Conservation (phyloP, 495 filamentous ascomycete species). For the Diplogelasinospora grovesii region DNA sequence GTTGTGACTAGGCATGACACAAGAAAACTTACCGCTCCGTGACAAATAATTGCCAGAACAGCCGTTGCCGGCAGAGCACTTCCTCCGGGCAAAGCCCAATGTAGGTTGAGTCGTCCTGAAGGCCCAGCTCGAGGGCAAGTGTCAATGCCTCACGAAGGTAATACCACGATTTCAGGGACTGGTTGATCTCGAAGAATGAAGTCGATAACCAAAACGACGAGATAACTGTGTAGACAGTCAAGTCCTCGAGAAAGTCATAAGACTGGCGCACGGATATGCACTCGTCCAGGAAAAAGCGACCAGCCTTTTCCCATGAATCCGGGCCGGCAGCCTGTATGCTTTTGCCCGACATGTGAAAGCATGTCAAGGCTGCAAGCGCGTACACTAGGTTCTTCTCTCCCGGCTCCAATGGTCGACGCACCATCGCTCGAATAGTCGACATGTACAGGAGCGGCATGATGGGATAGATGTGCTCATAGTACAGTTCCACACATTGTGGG, state of each 20-base stretch:
- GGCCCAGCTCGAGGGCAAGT: slow-evolving; percentile 50
- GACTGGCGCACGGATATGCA: slow-evolving; percentile 22
- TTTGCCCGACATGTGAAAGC: slow-evolving; percentile 30
- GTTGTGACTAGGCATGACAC: neutral
- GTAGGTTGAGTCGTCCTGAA: slow-evolving; percentile 53
- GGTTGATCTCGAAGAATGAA: slow-evolving; percentile 30
- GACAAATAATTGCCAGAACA: slow-evolving; percentile 62
- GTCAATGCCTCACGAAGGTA: slow-evolving; percentile 58
- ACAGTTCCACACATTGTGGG: slow-evolving; percentile 29
- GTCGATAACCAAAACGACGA: slow-evolving; percentile 30
- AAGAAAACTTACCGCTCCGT: slow-evolving; percentile 42
- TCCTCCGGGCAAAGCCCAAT: slow-evolving; percentile 37
- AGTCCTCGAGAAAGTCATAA: slow-evolving; percentile 30
- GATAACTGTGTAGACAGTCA: slow-evolving; percentile 23
- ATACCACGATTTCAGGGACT: slow-evolving; percentile 44
- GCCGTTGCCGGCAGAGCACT: slow-evolving; percentile 44
- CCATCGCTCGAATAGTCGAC: slow-evolving; percentile 20
- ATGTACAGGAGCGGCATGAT: slow-evolving; percentile 33
- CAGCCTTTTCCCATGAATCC: slow-evolving; percentile 25
- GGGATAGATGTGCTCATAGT: slow-evolving; percentile 31
- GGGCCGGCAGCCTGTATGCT: slow-evolving; percentile 18
- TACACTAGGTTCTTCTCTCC: slow-evolving; percentile 28
- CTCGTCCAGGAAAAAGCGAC: slow-evolving; percentile 30
- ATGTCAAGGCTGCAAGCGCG: slow-evolving; percentile 30
- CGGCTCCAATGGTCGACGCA: slow-evolving; percentile 15